phyloP scores from a whole-genome alignment of 257 asterid genomes.

The Striga asiatica region DNA sequence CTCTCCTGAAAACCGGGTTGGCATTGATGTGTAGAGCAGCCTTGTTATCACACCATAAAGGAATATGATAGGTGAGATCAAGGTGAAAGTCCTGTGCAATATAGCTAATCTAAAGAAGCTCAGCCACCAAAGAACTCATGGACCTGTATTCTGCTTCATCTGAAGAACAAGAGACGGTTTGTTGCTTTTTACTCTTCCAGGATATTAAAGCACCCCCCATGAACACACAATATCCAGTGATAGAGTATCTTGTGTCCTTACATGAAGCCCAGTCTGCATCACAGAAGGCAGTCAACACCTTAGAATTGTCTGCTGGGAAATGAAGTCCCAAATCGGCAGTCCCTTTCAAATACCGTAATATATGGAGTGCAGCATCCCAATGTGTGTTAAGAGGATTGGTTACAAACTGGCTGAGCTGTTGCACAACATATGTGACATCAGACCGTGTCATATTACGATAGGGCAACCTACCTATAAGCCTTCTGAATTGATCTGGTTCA shows the following conservation, averaged over 20 bases:
- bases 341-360: too few relatives aligned
- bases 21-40: too few relatives aligned
- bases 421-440: background rate
- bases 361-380: too few relatives aligned
- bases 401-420: background rate
- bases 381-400: background rate
- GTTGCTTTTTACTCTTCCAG: background rate
- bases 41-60: too few relatives aligned
- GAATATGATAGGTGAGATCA: background rate
- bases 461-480: too few relatives aligned
- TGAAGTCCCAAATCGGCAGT: background rate
- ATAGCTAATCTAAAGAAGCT: background rate
- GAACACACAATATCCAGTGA: background rate
- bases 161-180: background rate
- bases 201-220: background rate
- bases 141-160: background rate
- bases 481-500: too few relatives aligned
- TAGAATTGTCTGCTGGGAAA: too few relatives aligned
- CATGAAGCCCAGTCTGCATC: too few relatives aligned
- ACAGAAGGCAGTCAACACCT: too few relatives aligned
- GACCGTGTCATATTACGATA: background rate
- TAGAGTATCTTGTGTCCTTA: background rate
- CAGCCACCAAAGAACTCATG: background rate
- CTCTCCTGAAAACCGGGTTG: too few relatives aligned
- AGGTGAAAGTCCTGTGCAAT: background rate